Percentiles rank a stretch among this genome's conserved stretches.
phyloP scores from a whole-genome alignment of 306 rosid genomes.

The Herpetospermum pedunculosum region DNA sequence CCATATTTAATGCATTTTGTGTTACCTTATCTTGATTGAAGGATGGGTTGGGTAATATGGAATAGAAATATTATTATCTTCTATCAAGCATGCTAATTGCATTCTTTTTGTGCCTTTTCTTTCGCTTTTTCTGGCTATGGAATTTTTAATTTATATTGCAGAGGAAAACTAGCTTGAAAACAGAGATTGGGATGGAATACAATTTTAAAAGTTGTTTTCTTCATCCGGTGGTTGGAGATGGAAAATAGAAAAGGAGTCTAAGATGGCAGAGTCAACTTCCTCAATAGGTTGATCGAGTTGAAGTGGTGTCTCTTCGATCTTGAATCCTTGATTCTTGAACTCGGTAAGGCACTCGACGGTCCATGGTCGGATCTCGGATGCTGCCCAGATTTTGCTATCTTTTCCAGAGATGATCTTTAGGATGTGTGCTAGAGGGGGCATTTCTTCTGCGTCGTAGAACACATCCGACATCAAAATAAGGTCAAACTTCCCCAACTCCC shows the following conservation, averaged over 20 bases:
- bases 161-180: background rate
- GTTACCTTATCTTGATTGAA: background rate
- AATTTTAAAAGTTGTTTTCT: background rate
- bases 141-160: background rate
- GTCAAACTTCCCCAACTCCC: constrained; percentile 14
- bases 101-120: background rate
- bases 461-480: constrained; percentile 27
- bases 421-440: constrained; percentile 13
- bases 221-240: constrained; percentile 6
- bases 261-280: background rate
- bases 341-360: constrained; percentile 20
- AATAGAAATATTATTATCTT: background rate
- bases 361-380: constrained; percentile 20
- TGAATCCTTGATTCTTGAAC: constrained; percentile 20
- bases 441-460: constrained; percentile 18
- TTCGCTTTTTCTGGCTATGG: background rate
- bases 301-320: constrained; percentile 15
- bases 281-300: background rate
- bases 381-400: constrained; percentile 19
- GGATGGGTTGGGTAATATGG: background rate
- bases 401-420: constrained; percentile 10
- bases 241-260: constrained; percentile 11
- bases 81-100: background rate
- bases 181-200: background rate
- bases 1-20: background rate